These are phyloP conservation scores for Suhomyces guaymorum DNA, from an alignment of 1,139 yeast genomes.

Conservation along the genomic window DNA sequence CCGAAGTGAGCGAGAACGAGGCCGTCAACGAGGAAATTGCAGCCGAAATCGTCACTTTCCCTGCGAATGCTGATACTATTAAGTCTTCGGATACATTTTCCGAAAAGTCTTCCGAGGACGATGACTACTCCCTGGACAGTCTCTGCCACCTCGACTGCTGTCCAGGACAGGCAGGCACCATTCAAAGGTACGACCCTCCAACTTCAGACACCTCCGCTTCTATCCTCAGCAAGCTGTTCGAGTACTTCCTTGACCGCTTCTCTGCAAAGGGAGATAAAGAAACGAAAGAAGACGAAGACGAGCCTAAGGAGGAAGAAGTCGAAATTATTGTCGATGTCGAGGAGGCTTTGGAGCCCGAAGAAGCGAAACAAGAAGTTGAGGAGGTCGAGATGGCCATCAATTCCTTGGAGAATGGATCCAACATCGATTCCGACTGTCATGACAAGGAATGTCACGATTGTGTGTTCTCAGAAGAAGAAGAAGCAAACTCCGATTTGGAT, in stretches of 20 bases:
- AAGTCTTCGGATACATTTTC: no score
- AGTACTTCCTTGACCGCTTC: slow-evolving; percentile 4
- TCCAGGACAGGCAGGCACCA: slow-evolving; percentile 13
- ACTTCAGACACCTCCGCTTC: slow-evolving; percentile 1
- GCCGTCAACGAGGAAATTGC: slow-evolving; percentile 11
- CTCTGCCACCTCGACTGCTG: slow-evolving; percentile 12
- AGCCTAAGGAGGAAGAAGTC: neutral
- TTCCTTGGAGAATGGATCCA: no score
- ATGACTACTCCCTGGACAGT: slow-evolving; percentile 6
- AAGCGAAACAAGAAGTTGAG: slow-evolving; percentile 1
- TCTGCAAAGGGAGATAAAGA: neutral
- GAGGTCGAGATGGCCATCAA: no score
- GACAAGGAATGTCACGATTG: no score
- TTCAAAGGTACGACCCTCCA: slow-evolving; percentile 7
- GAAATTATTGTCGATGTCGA: neutral
- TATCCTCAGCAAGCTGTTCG: slow-evolving; percentile 4
- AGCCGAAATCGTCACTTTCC: slow-evolving; percentile 6
- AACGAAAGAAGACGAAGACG: neutral
- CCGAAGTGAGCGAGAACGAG: slow-evolving; percentile 2
- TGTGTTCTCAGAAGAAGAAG: slow-evolving; percentile 1
- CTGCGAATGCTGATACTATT: no score
- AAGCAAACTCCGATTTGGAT: slow-evolving; percentile 4
- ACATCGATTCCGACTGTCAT: no score
- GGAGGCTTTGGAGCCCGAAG: neutral
- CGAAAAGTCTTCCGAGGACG: neutral